Evolutionary conservation across 2,329 filamentous ascomycete species (phyloP), one percentile per base, ranked within the genome.

Genomic region (Alternaria conjuncta): DNA sequence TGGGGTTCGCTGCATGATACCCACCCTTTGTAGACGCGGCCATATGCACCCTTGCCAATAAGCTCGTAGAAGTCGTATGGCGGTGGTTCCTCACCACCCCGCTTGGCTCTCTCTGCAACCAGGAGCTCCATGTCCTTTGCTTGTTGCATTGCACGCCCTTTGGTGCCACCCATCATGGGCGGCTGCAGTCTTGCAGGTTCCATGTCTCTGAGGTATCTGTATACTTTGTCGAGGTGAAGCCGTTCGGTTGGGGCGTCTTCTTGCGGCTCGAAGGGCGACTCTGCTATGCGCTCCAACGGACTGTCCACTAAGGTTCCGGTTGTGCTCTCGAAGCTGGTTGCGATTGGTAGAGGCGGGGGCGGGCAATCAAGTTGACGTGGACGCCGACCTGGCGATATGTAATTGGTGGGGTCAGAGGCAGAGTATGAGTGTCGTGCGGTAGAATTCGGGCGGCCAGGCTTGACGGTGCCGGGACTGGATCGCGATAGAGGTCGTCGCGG

Each of bases 41-140:
- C 91, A 75, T 90, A 93, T 64, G 87, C 89, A 46, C 91, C 91
- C 75, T 93, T 93, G 60, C 91, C 91, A 69, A 92, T 92, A 59
- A 93, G 83, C 77, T 93, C 90, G 12, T 86, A 84, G 36, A 93
- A 87, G n/a, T 86, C 85, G 69, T 92, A 93, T 13, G 85, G 85
- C 2, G 90, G 91, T 5, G 86, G 83, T 25, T 88, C 85, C 61
- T 88, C 87, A 43, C 87, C 87, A 30, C 83, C 81, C 60, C 87
- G 87, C 60, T 84, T 83, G 67, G 88, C 89, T 63, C 88, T 84
- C 67, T 91, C 89, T 51, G 86, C 82, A 26, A 92, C 88, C 3
- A 86, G 80, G 50, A 84, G 83, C 78, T 91, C 88, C 89, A 92
- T 91, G 70, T 90, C 88, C 69, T 86, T 86, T 30, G 90, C 90